These are phyloP conservation scores for Tuber borchii DNA, from an alignment of 495 filamentous ascomycete genomes.

Conservation along the genomic window DNA sequence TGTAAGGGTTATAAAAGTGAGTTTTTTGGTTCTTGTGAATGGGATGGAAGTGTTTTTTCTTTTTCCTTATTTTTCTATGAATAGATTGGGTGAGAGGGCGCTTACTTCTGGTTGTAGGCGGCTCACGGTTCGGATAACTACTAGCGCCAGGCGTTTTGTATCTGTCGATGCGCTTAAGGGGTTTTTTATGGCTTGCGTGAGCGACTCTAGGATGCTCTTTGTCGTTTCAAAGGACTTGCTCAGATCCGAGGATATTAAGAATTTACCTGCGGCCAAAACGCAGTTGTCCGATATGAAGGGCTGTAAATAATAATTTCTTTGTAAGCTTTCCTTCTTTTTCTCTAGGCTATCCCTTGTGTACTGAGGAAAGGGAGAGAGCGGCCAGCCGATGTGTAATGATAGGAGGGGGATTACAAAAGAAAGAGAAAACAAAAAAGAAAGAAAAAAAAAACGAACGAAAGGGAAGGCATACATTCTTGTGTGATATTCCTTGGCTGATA, in stretches of 20 bases:
- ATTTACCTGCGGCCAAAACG: constrained; percentile 93
- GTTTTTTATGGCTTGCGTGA: constrained; percentile 66
- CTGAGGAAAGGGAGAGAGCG: constrained; percentile 15
- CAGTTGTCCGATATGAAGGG: constrained; percentile 80
- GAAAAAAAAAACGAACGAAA: not conserved
- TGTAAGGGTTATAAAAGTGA: constrained; percentile 7
- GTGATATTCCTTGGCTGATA: constrained; percentile 72
- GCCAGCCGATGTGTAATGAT: not conserved
- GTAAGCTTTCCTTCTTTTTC: constrained; percentile 17
- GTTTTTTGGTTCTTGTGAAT: not conserved
- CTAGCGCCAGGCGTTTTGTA: constrained; percentile 79
- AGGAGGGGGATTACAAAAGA: not conserved
- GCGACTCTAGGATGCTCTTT: constrained; percentile 69
- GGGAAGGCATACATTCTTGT: constrained; percentile 58
- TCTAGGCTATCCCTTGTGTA: constrained; percentile 9
- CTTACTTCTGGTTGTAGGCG: constrained; percentile 60
- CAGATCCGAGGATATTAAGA: constrained; percentile 59
- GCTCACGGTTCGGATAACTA: constrained; percentile 76
- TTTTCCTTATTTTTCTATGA: constrained; percentile 2
- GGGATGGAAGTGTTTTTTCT: not conserved
- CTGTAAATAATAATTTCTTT: constrained; percentile 43
- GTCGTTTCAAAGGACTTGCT: constrained; percentile 60
- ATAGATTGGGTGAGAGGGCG: not conserved
- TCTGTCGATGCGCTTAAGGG: constrained; percentile 61
- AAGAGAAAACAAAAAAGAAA: not conserved